These are phyloP conservation scores for Xylaria sp. DNA, from an alignment of 2,329 filamentous ascomycete species.

Conservation along the genomic window DNA sequence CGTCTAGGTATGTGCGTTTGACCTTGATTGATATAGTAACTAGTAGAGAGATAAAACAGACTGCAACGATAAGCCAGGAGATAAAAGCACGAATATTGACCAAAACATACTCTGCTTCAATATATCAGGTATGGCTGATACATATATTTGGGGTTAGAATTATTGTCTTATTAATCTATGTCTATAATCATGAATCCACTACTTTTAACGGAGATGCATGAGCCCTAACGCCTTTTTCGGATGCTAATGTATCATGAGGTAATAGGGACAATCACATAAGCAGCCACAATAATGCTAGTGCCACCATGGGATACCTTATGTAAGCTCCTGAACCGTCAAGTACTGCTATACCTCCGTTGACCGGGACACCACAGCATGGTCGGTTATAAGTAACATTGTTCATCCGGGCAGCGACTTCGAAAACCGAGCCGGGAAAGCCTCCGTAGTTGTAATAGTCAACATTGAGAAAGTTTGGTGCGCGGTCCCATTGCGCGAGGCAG, in stretches of 20 bases:
- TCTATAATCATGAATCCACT: conserved; percentile 8
- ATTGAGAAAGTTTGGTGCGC: conserved; percentile 79
- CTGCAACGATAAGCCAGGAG: too few relatives aligned
- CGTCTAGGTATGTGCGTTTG: not conserved
- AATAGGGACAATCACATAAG: conserved; percentile 34
- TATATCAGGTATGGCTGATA: not conserved
- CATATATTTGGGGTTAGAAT: not conserved
- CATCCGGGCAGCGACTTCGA: conserved; percentile 74
- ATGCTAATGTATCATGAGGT: not conserved
- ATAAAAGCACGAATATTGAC: not conserved
- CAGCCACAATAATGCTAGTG: conserved; percentile 35
- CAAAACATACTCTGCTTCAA: not conserved
- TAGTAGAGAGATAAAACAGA: not conserved
- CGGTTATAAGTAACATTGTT: conserved; percentile 78
- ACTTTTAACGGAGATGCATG: not conserved
- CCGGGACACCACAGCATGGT: conserved; percentile 64
- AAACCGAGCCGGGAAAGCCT: conserved; percentile 74
- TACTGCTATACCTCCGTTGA: conserved; percentile 35
- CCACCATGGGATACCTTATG: conserved; percentile 34
- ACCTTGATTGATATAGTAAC: not conserved
- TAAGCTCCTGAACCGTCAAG: not conserved
- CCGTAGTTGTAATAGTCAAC: conserved; percentile 88
- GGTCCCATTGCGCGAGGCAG: conserved; percentile 71
- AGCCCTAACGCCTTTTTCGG: not conserved
- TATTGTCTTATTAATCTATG: not conserved